Conservation (phyloP, 371 early-diverging fungal species). For the Apophysomyces sp. region DNA sequence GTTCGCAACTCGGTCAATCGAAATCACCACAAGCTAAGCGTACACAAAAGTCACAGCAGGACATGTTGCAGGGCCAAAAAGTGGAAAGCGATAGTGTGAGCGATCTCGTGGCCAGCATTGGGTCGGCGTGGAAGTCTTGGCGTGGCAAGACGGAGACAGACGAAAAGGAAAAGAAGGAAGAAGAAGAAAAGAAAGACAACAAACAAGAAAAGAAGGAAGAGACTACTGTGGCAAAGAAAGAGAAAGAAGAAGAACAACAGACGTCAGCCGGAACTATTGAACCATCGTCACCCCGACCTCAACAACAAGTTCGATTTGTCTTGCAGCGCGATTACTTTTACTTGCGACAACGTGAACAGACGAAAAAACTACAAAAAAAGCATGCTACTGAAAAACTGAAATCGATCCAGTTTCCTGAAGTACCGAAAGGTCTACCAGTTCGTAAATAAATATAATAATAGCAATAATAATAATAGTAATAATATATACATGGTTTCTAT, state of each 20-base stretch:
- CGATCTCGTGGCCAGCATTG: conserved; percentile 43
- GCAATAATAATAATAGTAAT: not conserved
- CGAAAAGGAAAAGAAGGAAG: conserved; percentile 10
- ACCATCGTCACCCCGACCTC: not conserved
- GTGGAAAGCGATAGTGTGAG: conserved; percentile 45
- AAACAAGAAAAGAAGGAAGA: conserved; percentile 18
- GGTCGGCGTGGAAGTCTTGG: conserved; percentile 46
- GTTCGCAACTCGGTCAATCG: conserved; percentile 24
- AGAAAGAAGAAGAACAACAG: conserved; percentile 9
- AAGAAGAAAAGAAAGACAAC: conserved; percentile 16
- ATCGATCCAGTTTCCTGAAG: conserved; percentile 51
- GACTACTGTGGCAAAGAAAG: conserved; percentile 11
- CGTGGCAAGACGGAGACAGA: conserved; percentile 14
- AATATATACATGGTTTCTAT: too few relatives aligned
- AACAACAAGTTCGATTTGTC: conserved; percentile 30
- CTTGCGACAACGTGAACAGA: conserved; percentile 50
- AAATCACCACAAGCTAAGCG: conserved; percentile 8
- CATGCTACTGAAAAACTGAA: conserved; percentile 45
- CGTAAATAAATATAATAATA: not conserved
- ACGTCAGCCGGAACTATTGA: conserved; percentile 1
- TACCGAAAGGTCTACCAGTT: conserved; percentile 37
- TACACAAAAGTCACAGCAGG: conserved; percentile 12
- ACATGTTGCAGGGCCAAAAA: conserved; percentile 8
- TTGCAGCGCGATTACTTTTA: conserved; percentile 58
- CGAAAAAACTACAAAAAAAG: conserved; percentile 43